Base-by-base conservation (phyloP, 1,284 basidiomycete genomes). In the Mrakiaceae sp. region DNA sequence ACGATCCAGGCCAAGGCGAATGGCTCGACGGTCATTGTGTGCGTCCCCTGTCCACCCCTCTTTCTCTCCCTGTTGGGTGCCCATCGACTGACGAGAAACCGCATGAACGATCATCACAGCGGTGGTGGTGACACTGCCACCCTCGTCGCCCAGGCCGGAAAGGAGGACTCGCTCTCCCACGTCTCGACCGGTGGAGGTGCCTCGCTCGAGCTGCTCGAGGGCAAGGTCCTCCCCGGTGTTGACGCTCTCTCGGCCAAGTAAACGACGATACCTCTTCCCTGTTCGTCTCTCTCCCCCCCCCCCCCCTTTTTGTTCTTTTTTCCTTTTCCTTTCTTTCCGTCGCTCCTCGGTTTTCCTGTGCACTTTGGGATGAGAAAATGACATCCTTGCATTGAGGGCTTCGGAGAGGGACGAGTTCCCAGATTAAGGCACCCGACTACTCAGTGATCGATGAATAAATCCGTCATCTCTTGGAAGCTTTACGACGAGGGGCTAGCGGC, bases 131-230 rank as follows among this genome's bases (percentile, higher is more conserved):
- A 91, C 74, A 92, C 90, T 58, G 92, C 93, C 40, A 95, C 93
- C 11, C 83, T 95, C 57, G 91, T 87, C 63, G 90, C 88, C 51
- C 84, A 93, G 70, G 84, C 90, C 72, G 79, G 79, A 11, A 83
- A 83, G 43, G 96, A 98, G 78, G 85, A 88, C 71, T 86, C 90
- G 75, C 81, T 98, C 70, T 93, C 88, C 77, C 95, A 98, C 78
- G 91, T 97, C 73, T 92, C 88, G 72, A 98, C 95, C 54, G 95
- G 96, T 69, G 96, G 96, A 69, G 95, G 95, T 71, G 95, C 95
- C 56, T 90, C 87, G 74, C 83, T 98, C 68, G 94, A 98, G 78
- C 83, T 98, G 60, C 83, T 98, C 69, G 94, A 98, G 81, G 95
- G 95, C 79, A 97, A 97, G 85, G 89, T 63, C 62, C 62, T 63